phyloP scores from a whole-genome alignment of 257 asterid genomes.

The Orobanche coerulescens region DNA sequence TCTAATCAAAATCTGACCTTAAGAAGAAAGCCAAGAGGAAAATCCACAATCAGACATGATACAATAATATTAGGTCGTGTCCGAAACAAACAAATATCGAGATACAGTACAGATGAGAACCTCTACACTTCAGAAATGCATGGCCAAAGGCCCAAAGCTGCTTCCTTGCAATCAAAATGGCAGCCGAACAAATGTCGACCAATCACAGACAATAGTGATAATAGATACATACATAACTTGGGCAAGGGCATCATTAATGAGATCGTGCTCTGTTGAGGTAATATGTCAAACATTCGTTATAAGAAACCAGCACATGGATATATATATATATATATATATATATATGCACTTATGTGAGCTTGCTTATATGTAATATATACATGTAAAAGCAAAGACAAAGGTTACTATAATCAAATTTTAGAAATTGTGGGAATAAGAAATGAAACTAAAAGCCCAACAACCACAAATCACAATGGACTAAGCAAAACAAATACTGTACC shows the following conservation, averaged over 20 bases:
- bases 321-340: not conserved
- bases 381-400: not conserved
- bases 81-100: conserved; percentile 2
- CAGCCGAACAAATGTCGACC: conserved; percentile 11
- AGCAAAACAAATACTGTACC: not conserved
- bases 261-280: too few species aligned
- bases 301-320: not conserved
- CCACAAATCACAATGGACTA: not conserved
- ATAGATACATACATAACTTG: not conserved
- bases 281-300: not conserved
- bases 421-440: not conserved
- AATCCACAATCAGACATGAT: conserved; percentile 5
- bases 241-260: not conserved
- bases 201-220: not conserved
- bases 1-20: not conserved
- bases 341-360: not conserved
- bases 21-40: not conserved
- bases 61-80: not conserved
- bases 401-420: not conserved
- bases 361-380: not conserved
- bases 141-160: conserved; percentile 6
- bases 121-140: not conserved
- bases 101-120: conserved; percentile 15
- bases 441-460: not conserved
- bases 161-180: conserved; percentile 16